Conservation (phyloP, 108 stramenopile genomes). For the Schizochytrium sp. region DNA sequence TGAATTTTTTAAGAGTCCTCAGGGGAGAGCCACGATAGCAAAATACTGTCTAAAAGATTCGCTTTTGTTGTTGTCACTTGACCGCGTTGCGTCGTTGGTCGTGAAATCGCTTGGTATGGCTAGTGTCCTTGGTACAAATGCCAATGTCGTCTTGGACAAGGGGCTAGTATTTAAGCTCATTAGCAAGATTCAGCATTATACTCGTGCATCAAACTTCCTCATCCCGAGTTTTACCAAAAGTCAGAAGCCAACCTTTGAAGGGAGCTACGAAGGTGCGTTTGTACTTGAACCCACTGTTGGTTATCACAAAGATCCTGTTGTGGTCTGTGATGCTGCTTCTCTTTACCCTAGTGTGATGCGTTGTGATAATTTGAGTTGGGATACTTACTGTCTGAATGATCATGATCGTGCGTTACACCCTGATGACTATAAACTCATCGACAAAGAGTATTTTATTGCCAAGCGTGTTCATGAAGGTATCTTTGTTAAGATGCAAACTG, state of each 20-base stretch:
- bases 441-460: neutral
- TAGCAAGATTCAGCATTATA: neutral
- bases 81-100: neutral
- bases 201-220: neutral
- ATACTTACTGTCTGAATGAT: neutral
- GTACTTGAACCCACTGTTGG: conserved; percentile 1
- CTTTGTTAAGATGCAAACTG: neutral
- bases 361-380: neutral
- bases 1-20: neutral
- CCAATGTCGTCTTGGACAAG: neutral
- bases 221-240: neutral
- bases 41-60: neutral
- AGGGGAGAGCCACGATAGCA: neutral
- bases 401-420: neutral
- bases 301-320: neutral
- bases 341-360: neutral
- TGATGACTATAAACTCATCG: neutral
- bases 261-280: conserved; percentile 2
- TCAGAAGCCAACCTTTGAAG: neutral
- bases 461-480: conserved; percentile 5
- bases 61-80: neutral
- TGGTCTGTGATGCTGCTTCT: neutral
- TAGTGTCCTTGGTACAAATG: neutral
- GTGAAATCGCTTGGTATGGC: neutral
- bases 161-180: neutral